These are phyloP conservation scores for Annona squamosa DNA, from an alignment of 164 flowering plant species.

Conservation along the genomic window DNA sequence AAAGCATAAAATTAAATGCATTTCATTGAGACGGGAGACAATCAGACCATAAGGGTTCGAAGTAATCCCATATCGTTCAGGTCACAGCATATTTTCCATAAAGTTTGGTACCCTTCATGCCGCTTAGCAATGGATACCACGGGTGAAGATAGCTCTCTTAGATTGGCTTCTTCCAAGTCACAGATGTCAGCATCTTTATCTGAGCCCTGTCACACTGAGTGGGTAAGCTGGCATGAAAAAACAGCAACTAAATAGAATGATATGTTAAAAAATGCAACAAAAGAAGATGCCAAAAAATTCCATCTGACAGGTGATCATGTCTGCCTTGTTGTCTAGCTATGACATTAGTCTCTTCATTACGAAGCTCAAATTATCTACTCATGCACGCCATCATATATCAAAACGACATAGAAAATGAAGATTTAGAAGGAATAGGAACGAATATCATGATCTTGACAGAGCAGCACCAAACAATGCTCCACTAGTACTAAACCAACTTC, in stretches of 20 bases:
- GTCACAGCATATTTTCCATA: constrained; percentile 85
- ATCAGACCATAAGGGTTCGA: constrained; percentile 67
- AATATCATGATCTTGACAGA: too few relatives aligned
- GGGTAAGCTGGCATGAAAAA: not conserved
- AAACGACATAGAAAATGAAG: too few relatives aligned
- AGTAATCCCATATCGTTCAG: constrained; percentile 72
- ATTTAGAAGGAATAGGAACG: too few relatives aligned
- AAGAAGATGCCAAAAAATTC: too few relatives aligned
- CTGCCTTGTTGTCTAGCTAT: too few relatives aligned
- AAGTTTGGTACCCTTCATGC: constrained; percentile 68
- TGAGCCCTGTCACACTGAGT: constrained; percentile 38
- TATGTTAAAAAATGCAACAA: too few relatives aligned
- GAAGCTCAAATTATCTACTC: too few relatives aligned
- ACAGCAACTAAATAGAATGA: not conserved
- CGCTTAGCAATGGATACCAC: constrained; percentile 72
- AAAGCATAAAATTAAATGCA: constrained; percentile 2
- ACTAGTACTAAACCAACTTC: too few relatives aligned
- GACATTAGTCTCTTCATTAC: too few relatives aligned
- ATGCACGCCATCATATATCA: too few relatives aligned
- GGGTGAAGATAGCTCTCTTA: constrained; percentile 38
- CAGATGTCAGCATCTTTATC: constrained; percentile 25
- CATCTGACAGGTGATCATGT: too few relatives aligned
- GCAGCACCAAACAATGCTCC: too few relatives aligned
- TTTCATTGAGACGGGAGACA: constrained; percentile 2
- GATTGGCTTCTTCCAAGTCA: constrained; percentile 34